phyloP scores from a whole-genome alignment of 1,139 yeast genomes.

The Kodamaea suecica region DNA sequence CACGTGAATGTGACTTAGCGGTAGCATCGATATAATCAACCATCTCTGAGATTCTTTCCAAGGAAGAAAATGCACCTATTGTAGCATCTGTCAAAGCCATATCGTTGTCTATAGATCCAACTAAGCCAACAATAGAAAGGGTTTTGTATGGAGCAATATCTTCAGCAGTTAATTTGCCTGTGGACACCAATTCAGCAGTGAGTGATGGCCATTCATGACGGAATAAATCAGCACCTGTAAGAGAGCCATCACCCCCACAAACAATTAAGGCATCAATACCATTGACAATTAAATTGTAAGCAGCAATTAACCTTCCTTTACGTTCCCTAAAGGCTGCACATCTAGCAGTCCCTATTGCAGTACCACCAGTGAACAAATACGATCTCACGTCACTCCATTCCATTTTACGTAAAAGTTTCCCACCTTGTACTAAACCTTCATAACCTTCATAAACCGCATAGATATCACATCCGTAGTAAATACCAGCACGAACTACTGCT shows the following conservation, averaged over 20 bases:
- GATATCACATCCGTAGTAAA: slow-evolving; percentile 67
- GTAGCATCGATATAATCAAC: slow-evolving; percentile 83
- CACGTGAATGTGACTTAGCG: slow-evolving; percentile 79
- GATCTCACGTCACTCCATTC: slow-evolving; percentile 77
- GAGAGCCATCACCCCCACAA: slow-evolving; percentile 84
- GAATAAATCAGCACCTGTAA: slow-evolving; percentile 80
- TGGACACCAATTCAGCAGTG: slow-evolving; percentile 54
- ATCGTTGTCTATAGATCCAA: slow-evolving; percentile 81
- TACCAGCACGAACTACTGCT: slow-evolving; percentile 75
- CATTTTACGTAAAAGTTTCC: slow-evolving; percentile 62
- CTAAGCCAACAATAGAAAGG: slow-evolving; percentile 72
- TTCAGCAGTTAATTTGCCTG: slow-evolving; percentile 47
- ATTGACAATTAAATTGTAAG: slow-evolving; percentile 62
- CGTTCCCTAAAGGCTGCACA: slow-evolving; percentile 66
- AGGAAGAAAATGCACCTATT: slow-evolving; percentile 75
- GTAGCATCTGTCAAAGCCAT: slow-evolving; percentile 83
- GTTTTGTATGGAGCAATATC: slow-evolving; percentile 52
- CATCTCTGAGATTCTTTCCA: slow-evolving; percentile 73
- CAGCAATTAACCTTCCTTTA: slow-evolving; percentile 63
- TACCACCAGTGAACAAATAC: slow-evolving; percentile 73
- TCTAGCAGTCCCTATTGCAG: slow-evolving; percentile 79
- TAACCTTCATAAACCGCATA: slow-evolving; percentile 77
- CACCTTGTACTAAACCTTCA: slow-evolving; percentile 72
- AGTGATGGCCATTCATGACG: slow-evolving; percentile 78
- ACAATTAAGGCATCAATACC: slow-evolving; percentile 80